Evolutionary conservation across 2,329 filamentous ascomycete species (phyloP).

Genomic region (Fusarium metavorans): DNA sequence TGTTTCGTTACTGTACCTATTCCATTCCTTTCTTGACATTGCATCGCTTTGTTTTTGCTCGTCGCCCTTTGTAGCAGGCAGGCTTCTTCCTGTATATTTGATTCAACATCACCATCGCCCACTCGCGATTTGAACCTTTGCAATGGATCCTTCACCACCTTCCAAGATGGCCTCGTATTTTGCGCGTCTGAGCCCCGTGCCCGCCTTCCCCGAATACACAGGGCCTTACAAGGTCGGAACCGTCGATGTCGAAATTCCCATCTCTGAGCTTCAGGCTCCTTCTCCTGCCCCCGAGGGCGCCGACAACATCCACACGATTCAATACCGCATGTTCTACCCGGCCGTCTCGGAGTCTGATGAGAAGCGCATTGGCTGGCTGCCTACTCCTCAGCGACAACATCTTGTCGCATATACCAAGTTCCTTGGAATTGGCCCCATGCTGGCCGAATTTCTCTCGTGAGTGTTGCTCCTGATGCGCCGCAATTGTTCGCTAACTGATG

Average conservation of each 20-base stretch:
- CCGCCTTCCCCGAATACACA: slow-evolving; percentile 79
- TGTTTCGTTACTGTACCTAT: neutral
- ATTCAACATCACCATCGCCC: slow-evolving; percentile 8
- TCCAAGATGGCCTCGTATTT: slow-evolving; percentile 60
- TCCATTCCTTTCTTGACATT: neutral
- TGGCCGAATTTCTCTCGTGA: slow-evolving; percentile 72
- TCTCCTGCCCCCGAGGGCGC: slow-evolving; percentile 65
- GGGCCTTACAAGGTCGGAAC: slow-evolving; percentile 78
- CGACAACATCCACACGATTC: slow-evolving; percentile 75
- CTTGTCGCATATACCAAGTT: slow-evolving; percentile 83
- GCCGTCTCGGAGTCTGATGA: slow-evolving; percentile 65
- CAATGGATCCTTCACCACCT: slow-evolving; percentile 41
- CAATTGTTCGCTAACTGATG: slow-evolving; percentile 1
- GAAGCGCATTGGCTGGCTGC: slow-evolving; percentile 80
- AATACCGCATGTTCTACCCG: slow-evolving; percentile 87
- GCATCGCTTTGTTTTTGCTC: neutral
- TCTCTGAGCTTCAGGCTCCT: slow-evolving; percentile 68
- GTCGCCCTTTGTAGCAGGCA: too few relatives aligned
- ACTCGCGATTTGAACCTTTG: neutral
- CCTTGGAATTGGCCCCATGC: slow-evolving; percentile 71
- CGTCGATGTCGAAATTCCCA: slow-evolving; percentile 82
- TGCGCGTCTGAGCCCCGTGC: slow-evolving; percentile 74
- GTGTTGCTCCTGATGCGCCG: slow-evolving; percentile 40
- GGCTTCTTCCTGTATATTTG: neutral
- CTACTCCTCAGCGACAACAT: slow-evolving; percentile 79